These are phyloP conservation scores for Sporothrix schenckii DNA, from an alignment of 2,329 filamentous ascomycete genomes.

Conservation along the genomic window DNA sequence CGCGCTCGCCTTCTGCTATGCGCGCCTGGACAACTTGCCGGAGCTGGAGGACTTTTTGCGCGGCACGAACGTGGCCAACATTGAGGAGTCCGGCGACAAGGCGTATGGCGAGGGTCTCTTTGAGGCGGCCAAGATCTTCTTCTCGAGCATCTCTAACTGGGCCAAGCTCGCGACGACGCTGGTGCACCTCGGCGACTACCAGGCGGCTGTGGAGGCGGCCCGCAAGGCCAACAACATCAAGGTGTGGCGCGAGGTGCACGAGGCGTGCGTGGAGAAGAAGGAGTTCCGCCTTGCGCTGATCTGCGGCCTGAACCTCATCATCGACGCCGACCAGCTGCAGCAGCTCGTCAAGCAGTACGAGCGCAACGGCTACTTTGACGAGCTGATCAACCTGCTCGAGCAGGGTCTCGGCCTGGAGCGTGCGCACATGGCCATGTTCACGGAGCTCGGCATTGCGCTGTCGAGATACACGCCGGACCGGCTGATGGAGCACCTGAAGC, in stretches of 20 bases:
- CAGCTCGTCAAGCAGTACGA: slow-evolving; percentile 96
- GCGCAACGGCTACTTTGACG: slow-evolving; percentile 95
- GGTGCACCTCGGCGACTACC: slow-evolving; percentile 96
- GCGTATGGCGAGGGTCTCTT: slow-evolving; percentile 92
- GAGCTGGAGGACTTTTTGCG: slow-evolving; percentile 97
- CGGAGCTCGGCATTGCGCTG: slow-evolving; percentile 84
- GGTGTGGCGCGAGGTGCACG: slow-evolving; percentile 98
- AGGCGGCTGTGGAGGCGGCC: slow-evolving; percentile 94
- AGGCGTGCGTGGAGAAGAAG: slow-evolving; percentile 94
- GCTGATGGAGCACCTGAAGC: slow-evolving; percentile 96
- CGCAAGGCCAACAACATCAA: slow-evolving; percentile 99
- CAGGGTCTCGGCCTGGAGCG: slow-evolving; percentile 91
- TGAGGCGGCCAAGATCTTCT: slow-evolving; percentile 98
- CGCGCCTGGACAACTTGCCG: slow-evolving; percentile 83
- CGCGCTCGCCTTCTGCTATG: slow-evolving; percentile 88
- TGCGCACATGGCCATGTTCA: slow-evolving; percentile 97
- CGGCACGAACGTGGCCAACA: slow-evolving; percentile 88
- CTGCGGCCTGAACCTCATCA: slow-evolving; percentile 95
- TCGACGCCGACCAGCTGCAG: slow-evolving; percentile 93
- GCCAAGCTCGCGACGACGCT: slow-evolving; percentile 96
- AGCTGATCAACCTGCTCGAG: slow-evolving; percentile 91
- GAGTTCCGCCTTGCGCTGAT: slow-evolving; percentile 99
- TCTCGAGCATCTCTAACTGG: slow-evolving; percentile 98
- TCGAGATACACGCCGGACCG: slow-evolving; percentile 94
- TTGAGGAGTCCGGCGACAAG: slow-evolving; percentile 97